Evolutionary conservation across 164 flowering plant genomes (phyloP), one percentile per base, ranked within the genome.

Genomic region (Warburgia ugandensis): DNA sequence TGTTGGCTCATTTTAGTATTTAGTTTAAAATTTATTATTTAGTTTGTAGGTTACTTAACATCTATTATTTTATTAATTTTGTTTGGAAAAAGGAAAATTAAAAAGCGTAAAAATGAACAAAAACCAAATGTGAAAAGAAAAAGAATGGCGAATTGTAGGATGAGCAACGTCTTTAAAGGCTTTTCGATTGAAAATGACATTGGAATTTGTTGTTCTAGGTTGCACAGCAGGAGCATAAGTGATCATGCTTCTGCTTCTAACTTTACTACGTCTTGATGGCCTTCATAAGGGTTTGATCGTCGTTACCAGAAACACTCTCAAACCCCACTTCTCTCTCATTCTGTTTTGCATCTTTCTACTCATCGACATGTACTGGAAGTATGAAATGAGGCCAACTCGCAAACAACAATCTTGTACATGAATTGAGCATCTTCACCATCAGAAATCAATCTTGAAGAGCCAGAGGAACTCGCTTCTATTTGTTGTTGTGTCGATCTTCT

Each of bases 381-480:
- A 68, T 54, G 76, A 71, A 65, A 71, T 60, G 7, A 55, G 63
- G 3, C 79, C 74, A 0, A 1, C 51, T 12, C 72, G 79, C 27
- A 66, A 66, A 9, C 60, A 29, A 1, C n/a, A 17, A 13, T 30
- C 69, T 3, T 74, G 78, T 45, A 53, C 73, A 1, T 75, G 73
- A 0, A 41, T 75, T 7, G 78, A 74, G 59, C 46, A 68, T 44
- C 70, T 90, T 49, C 88, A 91, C 33, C 95, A 90, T 65, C 94
- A 84, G 86, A 90, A 90, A 32, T 80, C 88, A 7, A 71, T 80
- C 63, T 82, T 90, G 85, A 86, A 90, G 78, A 80, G 86, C 67
- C 94, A 90, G 77, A 73, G 97, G 27, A 90, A 90, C 60, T 91
- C 85, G 14, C 73, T 90, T 30, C 61, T 90, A 45, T 84, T 90